These are phyloP conservation scores for Scenedesmus sp. DNA, from an alignment of 163 green algal species.

Conservation along the genomic window DNA sequence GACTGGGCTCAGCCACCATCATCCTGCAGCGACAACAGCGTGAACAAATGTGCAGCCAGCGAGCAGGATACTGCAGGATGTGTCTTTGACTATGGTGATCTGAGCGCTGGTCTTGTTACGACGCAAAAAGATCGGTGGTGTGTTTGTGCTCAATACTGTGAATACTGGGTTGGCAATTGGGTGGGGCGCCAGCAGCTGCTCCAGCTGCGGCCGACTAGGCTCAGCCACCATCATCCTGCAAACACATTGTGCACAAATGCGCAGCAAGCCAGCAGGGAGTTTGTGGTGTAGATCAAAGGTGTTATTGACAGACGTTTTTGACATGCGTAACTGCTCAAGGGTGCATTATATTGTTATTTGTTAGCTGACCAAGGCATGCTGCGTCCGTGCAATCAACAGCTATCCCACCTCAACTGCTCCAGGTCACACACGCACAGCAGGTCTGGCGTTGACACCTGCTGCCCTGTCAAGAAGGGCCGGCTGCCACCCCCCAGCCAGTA, in stretches of 20 bases:
- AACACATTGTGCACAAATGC: too few relatives aligned
- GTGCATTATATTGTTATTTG: too few relatives aligned
- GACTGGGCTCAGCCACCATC: conserved; percentile 32
- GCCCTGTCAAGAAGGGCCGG: conserved; percentile 57
- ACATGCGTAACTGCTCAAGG: too few relatives aligned
- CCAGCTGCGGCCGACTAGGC: conserved; percentile 33
- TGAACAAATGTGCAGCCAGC: too few relatives aligned
- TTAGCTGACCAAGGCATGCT: neutral
- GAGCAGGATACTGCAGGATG: too few relatives aligned
- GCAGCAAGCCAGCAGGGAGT: too few relatives aligned
- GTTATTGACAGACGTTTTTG: too few relatives aligned
- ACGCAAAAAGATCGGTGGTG: too few relatives aligned
- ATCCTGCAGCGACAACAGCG: conserved; percentile 4
- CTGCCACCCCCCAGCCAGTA: conserved; percentile 55
- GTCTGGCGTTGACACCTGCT: conserved; percentile 55
- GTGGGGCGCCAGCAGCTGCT: conserved; percentile 56
- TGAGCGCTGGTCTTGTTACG: too few relatives aligned
- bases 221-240: conserved; percentile 15
- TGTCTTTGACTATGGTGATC: too few relatives aligned
- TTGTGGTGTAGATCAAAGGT: too few relatives aligned
- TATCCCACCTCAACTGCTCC: conserved; percentile 51
- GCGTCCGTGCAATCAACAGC: neutral
- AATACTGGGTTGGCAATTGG: neutral
- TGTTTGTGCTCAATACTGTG: too few relatives aligned
- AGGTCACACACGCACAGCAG: conserved; percentile 68